Evolutionary conservation across 129 eudicot genomes (phyloP), one percentile per base, ranked within the genome.

Genomic region (Artemisia argyi): DNA sequence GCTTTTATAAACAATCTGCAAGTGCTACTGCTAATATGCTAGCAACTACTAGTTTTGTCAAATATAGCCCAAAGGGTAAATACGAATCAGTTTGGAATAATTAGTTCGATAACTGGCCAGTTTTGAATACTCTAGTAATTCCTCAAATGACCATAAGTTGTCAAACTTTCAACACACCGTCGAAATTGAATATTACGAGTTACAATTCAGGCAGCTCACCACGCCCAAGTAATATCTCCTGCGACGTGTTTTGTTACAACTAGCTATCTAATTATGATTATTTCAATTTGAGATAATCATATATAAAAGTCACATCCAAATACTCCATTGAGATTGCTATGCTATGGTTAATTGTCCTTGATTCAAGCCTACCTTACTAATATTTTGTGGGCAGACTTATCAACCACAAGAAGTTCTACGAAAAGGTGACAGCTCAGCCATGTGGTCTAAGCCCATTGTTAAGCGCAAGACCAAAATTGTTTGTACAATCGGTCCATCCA

Each of bases 401-500:
- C 82, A 75, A 48, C 57, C 87, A 7, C 78, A 72, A 51, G 86
- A 80, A 22, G 76, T 84, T 67, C 80, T 76, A 35, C 80, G 76
- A 48, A 81, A 77, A 58, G 89, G 85, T 2, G 78, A 89, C 28
- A 76, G 77, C 28, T 79, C 96, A 49, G 80, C 39, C 35, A 72
- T 83, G 80, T 90, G 92, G 95, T 80, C 97, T 35, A 90, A 93
- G 87, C 97, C 98, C 67, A 73, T 78, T n/a, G 90, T 93, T 10
- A 87, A 87, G 74, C 84, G 98, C 11, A 93, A 93, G 95, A 93
- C 98, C 1, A 93, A 93, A 76, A 92, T 92, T 48, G 98, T 92
- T 65, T 92, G 98, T 81, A 92, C 98, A 47, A 92, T 92, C 49
- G 96, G 98, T 76, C 98, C 98, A 24, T 94, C 98, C n/a, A 87